phyloP scores from a whole-genome alignment of 2,329 filamentous ascomycete species.

The Parasarocladium wereldwijsianum region DNA sequence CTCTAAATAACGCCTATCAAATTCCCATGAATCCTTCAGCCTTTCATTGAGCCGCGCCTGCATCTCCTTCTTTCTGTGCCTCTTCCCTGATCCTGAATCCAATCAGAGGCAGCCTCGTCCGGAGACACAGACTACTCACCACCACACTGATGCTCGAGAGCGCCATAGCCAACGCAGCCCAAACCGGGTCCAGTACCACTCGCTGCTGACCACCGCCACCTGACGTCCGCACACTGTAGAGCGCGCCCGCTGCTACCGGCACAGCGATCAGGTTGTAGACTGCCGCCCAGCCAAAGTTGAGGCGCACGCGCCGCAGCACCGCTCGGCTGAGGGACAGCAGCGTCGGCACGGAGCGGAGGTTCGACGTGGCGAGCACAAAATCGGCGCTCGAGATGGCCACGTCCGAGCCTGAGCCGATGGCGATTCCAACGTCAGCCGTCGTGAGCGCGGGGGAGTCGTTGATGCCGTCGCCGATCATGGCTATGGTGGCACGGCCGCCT shows the following conservation, averaged over 20 bases:
- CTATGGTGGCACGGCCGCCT: constrained; percentile 40
- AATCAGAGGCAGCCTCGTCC: constrained; percentile 28
- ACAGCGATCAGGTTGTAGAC: constrained; percentile 69
- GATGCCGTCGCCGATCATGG: constrained; percentile 82
- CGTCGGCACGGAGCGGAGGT: constrained; percentile 55
- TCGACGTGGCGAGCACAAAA: constrained; percentile 66
- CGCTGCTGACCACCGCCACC: constrained; percentile 38
- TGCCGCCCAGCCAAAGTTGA: constrained; percentile 78
- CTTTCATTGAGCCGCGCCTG: no score
- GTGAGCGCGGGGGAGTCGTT: constrained; percentile 77
- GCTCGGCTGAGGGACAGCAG: constrained; percentile 55
- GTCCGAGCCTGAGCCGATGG: constrained; percentile 71
- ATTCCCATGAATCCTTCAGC: no score
- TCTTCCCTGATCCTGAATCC: no score
- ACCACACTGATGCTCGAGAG: constrained; percentile 84
- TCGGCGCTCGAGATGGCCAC: constrained; percentile 69
- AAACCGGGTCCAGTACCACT: constrained; percentile 58
- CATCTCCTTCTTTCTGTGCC: constrained; percentile 14
- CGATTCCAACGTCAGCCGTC: constrained; percentile 69
- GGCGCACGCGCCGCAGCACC: constrained; percentile 64
- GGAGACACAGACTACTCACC: constrained; percentile 61
- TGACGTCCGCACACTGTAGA: constrained; percentile 43
- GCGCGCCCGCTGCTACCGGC: constrained; percentile 65
- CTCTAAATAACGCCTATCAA: no score
- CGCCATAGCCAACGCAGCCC: constrained; percentile 88